These are phyloP conservation scores for Pseudonitzschia pungens DNA, from an alignment of 108 stramenopile species.

Conservation along the genomic window DNA sequence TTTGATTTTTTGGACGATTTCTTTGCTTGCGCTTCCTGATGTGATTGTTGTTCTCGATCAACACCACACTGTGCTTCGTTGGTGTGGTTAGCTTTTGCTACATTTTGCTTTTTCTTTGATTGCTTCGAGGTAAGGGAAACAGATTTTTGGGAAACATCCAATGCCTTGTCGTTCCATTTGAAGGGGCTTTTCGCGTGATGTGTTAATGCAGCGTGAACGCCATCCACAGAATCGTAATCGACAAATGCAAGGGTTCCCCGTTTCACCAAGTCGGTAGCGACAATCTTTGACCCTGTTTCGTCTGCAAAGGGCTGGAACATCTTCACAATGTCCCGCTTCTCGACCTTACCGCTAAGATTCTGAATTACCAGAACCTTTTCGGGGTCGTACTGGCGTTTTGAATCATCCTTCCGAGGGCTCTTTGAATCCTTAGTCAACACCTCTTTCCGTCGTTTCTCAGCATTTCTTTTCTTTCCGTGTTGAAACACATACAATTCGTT, in stretches of 20 bases:
- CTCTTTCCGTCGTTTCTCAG: background rate
- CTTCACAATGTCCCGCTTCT: background rate
- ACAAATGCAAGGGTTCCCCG: background rate
- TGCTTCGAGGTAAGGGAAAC: background rate
- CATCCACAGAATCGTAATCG: background rate
- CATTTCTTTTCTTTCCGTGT: background rate
- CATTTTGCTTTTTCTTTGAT: background rate
- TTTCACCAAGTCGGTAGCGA: background rate
- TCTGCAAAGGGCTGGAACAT: constrained; percentile 6
- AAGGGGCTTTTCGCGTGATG: background rate
- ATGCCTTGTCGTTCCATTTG: background rate
- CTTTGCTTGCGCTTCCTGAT: too few relatives aligned
- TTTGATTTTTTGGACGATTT: background rate
- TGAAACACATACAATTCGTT: background rate
- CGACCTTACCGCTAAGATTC: background rate
- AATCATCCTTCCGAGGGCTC: background rate
- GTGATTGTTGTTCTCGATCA: too few relatives aligned
- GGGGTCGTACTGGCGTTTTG: background rate
- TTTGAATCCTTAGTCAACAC: background rate
- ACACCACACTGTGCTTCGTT: background rate
- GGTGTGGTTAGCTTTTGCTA: background rate
- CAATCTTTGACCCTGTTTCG: background rate
- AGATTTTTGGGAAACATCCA: background rate
- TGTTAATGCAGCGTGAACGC: background rate
- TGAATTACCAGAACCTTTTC: background rate